Evolutionary conservation across 768 basidiomycete species (phyloP), one percentile per base, ranked within the genome.

Genomic region (Phlegmacium glaucopus): DNA sequence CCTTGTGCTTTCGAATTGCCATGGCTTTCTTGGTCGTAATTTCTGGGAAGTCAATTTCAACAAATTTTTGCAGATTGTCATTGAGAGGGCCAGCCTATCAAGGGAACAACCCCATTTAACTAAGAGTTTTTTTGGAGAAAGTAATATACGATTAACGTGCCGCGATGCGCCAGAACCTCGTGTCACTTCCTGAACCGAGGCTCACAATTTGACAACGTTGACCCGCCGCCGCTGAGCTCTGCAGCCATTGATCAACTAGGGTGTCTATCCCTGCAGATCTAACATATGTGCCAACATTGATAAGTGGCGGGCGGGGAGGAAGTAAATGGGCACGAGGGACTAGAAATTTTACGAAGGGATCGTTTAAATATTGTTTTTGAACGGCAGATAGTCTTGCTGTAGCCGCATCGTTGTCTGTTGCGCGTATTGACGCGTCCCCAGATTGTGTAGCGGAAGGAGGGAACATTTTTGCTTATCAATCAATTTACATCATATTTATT

Each of bases 111-210:
- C 41, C 48, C 52, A 45, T 52, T 56, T 45, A 45, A 48, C 22
- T 37, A 7, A 17, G n/a, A n/a, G 38, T 39, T 50, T 35, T 41
- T 48, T 39, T 49, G 35, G 44, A 36, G 49, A 52, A 41, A 42
- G 22, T n/a, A 44, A 12, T 36, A 44, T 51, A 47, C 43, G 54
- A 39, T 53, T 43, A 35, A 78, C 87, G 69, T 69, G 91, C 92
- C 71, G 75, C 78, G 57, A 95, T 71, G 47, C 94, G 76, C 94
- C 95, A 99, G 63, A 90, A 98, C 44, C 96, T 73, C 2, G 93
- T 93, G 68, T 99, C 96, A 57, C 91, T 97, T 17, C 96, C 96
- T 2, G 94, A 88, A 0, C 96, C 96, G 26, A 97, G 65, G 65
- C 90, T 95, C n/a, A 98, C 79, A 45, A 98, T 85, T 72, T 98